Conservation (phyloP, 768 basidiomycete genomes). For the Pseudohyphozyma bogoriensis region DNA sequence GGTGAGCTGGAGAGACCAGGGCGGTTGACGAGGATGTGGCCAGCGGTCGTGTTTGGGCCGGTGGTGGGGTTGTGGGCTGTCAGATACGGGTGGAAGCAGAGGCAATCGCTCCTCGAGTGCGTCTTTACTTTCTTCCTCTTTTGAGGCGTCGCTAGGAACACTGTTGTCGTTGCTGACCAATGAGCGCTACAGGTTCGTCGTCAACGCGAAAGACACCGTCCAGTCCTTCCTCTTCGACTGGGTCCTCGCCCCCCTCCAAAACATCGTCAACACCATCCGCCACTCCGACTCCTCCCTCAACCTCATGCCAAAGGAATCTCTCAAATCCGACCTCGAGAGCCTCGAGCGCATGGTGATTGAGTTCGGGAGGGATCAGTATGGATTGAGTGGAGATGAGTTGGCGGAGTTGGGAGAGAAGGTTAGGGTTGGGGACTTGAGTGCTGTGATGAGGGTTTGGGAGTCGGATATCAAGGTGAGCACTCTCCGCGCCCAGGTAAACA, state of each 20-base stretch:
- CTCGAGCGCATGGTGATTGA: conserved; percentile 85
- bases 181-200: conserved; percentile 49
- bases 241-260: conserved; percentile 75
- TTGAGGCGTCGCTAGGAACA: conserved; percentile 49
- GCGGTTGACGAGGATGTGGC: no score
- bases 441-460: conserved; percentile 79
- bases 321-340: conserved; percentile 75
- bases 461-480: conserved; percentile 62
- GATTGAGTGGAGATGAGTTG: conserved; percentile 57
- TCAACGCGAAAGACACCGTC: conserved; percentile 57
- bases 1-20: no score
- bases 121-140: conserved; percentile 51
- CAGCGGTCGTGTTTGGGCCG: no score
- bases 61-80: no score
- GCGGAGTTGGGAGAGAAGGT: conserved; percentile 56
- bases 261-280: conserved; percentile 70
- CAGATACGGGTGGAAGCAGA: no score
- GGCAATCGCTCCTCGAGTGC: conserved; percentile 70
- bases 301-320: conserved; percentile 68
- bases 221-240: conserved; percentile 67
- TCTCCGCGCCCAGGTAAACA: background rate
- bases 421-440: conserved; percentile 69
- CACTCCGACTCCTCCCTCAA: conserved; percentile 56
- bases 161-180: no score
- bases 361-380: conserved; percentile 68